Conservation (phyloP, 306 rosid genomes). For the Lithocarpus polystachyus region DNA sequence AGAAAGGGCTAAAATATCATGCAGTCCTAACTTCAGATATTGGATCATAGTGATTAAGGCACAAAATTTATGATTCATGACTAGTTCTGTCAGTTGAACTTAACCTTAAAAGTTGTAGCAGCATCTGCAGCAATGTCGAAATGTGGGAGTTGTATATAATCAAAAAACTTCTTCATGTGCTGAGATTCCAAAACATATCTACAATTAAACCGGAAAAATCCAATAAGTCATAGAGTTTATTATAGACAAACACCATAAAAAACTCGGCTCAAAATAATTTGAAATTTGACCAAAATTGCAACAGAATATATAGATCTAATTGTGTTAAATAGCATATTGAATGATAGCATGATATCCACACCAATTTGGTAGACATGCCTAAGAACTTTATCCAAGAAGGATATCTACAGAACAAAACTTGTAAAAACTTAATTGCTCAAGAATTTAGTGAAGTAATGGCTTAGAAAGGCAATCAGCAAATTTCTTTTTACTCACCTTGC, state of each 20-base stretch:
- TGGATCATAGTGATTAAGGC: background rate
- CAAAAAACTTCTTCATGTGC: constrained; percentile 87
- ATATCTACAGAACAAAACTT: background rate
- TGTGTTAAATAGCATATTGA: background rate
- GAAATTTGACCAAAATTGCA: background rate
- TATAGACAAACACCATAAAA: background rate
- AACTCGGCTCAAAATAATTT: background rate
- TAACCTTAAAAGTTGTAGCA: constrained; percentile 96
- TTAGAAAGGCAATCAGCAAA: constrained; percentile 1
- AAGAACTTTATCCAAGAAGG: background rate
- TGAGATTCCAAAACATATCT: constrained; percentile 94
- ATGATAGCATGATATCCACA: background rate
- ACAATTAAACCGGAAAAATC: constrained; percentile 30
- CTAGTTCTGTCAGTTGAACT: constrained; percentile 8
- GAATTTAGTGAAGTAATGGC: constrained; percentile 1
- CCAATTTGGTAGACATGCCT: background rate
- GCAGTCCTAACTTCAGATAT: background rate
- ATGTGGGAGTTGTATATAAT: constrained; percentile 91
- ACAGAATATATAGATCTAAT: background rate
- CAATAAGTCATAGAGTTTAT: background rate
- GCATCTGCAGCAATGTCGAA: constrained; percentile 99
- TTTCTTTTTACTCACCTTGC: constrained; percentile 62
- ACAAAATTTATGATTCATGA: background rate
- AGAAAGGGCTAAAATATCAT: background rate
- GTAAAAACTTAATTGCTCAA: background rate